Evolutionary conservation across 441 rosid species (phyloP).

Genomic region (Isatis lusitanica): DNA sequence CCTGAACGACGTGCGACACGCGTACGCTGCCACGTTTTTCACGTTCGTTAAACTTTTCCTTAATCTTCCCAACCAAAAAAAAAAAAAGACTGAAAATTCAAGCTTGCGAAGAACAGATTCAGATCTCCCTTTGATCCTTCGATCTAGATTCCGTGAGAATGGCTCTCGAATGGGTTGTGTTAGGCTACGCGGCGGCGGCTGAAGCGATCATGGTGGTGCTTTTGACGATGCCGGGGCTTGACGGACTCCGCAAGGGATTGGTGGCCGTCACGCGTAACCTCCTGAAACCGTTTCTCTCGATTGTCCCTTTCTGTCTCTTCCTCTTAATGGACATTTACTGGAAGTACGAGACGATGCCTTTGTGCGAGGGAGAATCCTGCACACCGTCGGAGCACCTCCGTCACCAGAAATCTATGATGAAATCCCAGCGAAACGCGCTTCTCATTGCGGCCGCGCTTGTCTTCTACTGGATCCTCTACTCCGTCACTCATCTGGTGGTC

Average conservation of each 20-base stretch:
- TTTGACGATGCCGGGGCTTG: conserved; percentile 86
- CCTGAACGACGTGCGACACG: conserved; percentile 15
- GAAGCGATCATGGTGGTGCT: conserved; percentile 92
- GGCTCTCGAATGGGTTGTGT: conserved; percentile 96
- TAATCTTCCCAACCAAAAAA: neutral
- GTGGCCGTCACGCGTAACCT: conserved; percentile 88
- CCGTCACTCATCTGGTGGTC: conserved; percentile 72
- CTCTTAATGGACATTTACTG: conserved; percentile 91
- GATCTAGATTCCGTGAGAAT: conserved; percentile 35
- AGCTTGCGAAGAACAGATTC: conserved; percentile 22
- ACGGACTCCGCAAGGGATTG: conserved; percentile 71
- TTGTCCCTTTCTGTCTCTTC: conserved; percentile 90
- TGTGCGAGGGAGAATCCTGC: conserved; percentile 74
- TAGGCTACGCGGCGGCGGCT: conserved; percentile 88
- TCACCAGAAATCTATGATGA: conserved; percentile 94
- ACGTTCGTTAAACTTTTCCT: conserved; percentile 15
- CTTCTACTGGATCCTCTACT: conserved; percentile 83
- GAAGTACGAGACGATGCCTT: conserved; percentile 89
- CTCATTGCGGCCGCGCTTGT: conserved; percentile 74
- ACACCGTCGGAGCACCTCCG: conserved; percentile 82
- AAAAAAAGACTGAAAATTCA: neutral
- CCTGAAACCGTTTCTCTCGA: conserved; percentile 81
- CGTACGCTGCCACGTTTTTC: conserved; percentile 21
- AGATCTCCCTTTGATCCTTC: conserved; percentile 30
- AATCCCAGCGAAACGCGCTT: conserved; percentile 89